Conservation (phyloP, 106 monocot species). For the Dendrobium chrysotoxum region DNA sequence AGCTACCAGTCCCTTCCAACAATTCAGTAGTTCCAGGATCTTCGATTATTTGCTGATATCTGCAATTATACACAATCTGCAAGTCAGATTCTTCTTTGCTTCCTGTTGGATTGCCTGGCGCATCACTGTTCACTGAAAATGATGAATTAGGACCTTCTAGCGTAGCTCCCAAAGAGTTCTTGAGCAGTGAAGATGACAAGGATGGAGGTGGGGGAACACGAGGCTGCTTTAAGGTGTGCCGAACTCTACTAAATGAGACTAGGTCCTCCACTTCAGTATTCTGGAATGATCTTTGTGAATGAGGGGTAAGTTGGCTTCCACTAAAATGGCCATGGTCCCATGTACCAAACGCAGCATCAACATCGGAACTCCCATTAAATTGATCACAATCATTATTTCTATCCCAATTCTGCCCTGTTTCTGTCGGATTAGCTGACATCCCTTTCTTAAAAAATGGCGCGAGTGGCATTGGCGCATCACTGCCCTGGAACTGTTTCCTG, state of each 20-base stretch:
- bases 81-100: slow-evolving; percentile 24
- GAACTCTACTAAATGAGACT: slow-evolving; percentile 46
- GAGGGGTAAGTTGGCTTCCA: slow-evolving; percentile 29
- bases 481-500: slow-evolving; percentile 35
- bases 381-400: slow-evolving; percentile 28
- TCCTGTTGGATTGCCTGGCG: slow-evolving; percentile 11
- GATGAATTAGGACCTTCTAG: slow-evolving; percentile 25
- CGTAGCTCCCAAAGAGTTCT: slow-evolving; percentile 27
- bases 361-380: slow-evolving; percentile 30
- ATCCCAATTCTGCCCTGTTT: slow-evolving; percentile 44
- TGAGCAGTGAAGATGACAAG: slow-evolving; percentile 36
- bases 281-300: slow-evolving; percentile 37
- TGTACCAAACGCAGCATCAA: slow-evolving; percentile 38
- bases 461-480: slow-evolving; percentile 13
- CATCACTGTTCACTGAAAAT: slow-evolving; percentile 22
- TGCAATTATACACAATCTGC: slow-evolving; percentile 25
- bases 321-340: slow-evolving; percentile 36
- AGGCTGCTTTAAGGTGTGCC: slow-evolving; percentile 67
- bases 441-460: slow-evolving; percentile 42
- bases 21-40: slow-evolving; percentile 14
- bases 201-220: slow-evolving; percentile 86
- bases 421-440: slow-evolving; percentile 21
- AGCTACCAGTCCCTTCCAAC: slow-evolving; percentile 19
- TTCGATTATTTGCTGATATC: slow-evolving; percentile 27
- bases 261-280: slow-evolving; percentile 50